A percentile compares a stretch with the other conserved stretches of the same genome.
phyloP scores from a whole-genome alignment of 2,329 filamentous ascomycete genomes.

The Boeremia lycopersici region DNA sequence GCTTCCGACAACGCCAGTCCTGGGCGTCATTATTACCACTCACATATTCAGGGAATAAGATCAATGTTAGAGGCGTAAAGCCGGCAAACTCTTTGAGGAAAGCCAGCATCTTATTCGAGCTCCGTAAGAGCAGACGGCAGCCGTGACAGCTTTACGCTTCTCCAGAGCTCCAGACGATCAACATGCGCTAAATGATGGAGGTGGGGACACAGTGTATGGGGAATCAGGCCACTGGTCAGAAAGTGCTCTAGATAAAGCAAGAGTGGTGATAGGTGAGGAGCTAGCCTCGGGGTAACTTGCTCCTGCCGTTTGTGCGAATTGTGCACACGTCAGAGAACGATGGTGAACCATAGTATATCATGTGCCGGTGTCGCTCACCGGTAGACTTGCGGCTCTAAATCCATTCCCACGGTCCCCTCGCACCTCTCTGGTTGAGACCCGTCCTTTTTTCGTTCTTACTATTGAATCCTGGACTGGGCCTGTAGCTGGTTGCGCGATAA shows the following conservation, averaged over 20 bases:
- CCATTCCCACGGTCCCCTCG: background rate
- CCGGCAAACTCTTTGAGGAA: too few relatives aligned
- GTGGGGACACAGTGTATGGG: conserved; percentile 16
- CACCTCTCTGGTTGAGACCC: background rate
- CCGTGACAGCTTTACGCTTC: background rate
- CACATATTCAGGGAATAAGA: background rate
- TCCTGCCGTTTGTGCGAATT: conserved; percentile 8
- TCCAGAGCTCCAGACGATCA: conserved; percentile 16
- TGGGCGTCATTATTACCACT: conserved; percentile 7
- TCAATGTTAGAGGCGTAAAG: background rate
- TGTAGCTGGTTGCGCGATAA: background rate
- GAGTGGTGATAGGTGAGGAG: conserved; percentile 15
- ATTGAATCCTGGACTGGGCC: background rate
- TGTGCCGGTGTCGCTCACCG: conserved; percentile 7
- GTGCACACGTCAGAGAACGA: conserved; percentile 9
- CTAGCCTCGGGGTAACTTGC: conserved; percentile 21
- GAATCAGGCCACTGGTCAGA: conserved; percentile 1
- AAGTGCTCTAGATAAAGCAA: background rate
- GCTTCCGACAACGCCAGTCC: conserved; percentile 7
- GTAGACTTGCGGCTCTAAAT: conserved; percentile 11
- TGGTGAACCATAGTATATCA: background rate
- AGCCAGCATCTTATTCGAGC: background rate
- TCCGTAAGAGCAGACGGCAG: background rate
- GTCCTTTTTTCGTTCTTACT: background rate
- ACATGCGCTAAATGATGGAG: conserved; percentile 20